Conservation (phyloP, 2,329 filamentous ascomycete genomes). For the Huntiella moniliformis region DNA sequence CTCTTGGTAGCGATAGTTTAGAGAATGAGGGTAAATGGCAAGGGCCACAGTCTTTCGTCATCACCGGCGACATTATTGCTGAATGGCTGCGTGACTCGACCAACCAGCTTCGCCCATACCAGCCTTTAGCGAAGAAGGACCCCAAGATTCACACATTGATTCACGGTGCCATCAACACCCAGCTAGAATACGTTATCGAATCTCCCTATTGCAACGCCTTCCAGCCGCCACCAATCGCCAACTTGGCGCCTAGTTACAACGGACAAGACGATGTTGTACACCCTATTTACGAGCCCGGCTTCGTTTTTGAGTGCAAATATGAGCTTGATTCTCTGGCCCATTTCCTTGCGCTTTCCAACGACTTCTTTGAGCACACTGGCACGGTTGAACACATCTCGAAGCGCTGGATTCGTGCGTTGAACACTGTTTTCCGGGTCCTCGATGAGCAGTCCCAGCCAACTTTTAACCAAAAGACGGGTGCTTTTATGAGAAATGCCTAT, state of each 20-base stretch:
- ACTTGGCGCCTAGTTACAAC: slow-evolving; percentile 51
- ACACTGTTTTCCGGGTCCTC: slow-evolving; percentile 55
- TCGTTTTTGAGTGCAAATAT: slow-evolving; percentile 97
- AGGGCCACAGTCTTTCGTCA: slow-evolving; percentile 79
- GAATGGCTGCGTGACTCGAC: slow-evolving; percentile 87
- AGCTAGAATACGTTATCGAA: slow-evolving; percentile 83
- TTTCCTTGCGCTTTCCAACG: slow-evolving; percentile 69
- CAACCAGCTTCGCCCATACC: slow-evolving; percentile 85
- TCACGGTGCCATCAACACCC: slow-evolving; percentile 85
- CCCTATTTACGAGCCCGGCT: slow-evolving; percentile 62
- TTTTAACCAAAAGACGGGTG: slow-evolving; percentile 49
- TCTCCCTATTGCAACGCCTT: slow-evolving; percentile 98
- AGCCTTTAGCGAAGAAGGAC: slow-evolving; percentile 66
- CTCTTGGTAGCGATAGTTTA: slow-evolving; percentile 17
- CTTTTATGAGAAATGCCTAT: slow-evolving; percentile 57
- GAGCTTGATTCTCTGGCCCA: slow-evolving; percentile 90
- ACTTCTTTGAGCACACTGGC: slow-evolving; percentile 65
- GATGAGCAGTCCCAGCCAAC: slow-evolving; percentile 64
- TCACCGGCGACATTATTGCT: slow-evolving; percentile 81
- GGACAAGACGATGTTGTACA: slow-evolving; percentile 73
- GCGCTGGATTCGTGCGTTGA: slow-evolving; percentile 62
- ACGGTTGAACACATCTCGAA: slow-evolving; percentile 61
- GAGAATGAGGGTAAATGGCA: slow-evolving; percentile 50
- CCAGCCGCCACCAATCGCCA: slow-evolving; percentile 75
- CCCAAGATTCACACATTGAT: slow-evolving; percentile 61